Conservation (phyloP, 345 rosid genomes). For the Arabidopsis thaliana region DNA sequence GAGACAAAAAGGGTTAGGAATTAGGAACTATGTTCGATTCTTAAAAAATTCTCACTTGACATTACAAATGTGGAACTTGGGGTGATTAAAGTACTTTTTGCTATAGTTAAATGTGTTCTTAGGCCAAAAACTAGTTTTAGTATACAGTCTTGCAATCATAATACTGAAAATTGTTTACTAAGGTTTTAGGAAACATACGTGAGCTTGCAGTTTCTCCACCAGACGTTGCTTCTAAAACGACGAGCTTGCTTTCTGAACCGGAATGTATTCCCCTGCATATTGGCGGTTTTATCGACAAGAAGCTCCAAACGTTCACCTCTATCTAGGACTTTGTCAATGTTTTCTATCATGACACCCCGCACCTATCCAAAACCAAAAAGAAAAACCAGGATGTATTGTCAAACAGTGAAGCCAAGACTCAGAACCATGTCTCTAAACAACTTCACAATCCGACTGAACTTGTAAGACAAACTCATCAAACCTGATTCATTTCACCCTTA, state of each 20-base stretch:
- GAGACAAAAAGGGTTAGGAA: slow-evolving; percentile 10
- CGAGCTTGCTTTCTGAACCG: slow-evolving; percentile 96
- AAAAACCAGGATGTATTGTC: not conserved
- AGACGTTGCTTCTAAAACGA: slow-evolving; percentile 76
- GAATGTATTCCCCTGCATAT: slow-evolving; percentile 91
- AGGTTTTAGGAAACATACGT: slow-evolving; percentile 50
- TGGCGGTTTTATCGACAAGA: slow-evolving; percentile 91
- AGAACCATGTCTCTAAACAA: slow-evolving; percentile 50
- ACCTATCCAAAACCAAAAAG: slow-evolving; percentile 50
- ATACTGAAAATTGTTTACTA: not conserved
- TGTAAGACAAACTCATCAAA: slow-evolving; percentile 38
- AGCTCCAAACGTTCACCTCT: slow-evolving; percentile 93
- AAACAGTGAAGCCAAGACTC: not conserved
- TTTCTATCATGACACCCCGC: slow-evolving; percentile 91
- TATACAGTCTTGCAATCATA: not conserved
- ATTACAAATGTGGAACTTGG: not conserved
- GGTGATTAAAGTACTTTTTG: slow-evolving; percentile 7
- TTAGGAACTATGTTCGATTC: not conserved
- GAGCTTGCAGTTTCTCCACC: slow-evolving; percentile 97
- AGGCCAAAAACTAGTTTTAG: slow-evolving; percentile 3
- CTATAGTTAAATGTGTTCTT: slow-evolving; percentile 5
- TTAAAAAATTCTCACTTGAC: not conserved
- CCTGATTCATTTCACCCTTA: slow-evolving; percentile 92
- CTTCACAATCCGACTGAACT: not conserved
- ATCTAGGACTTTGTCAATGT: slow-evolving; percentile 89